Base-by-base conservation (phyloP, 2,329 filamentous ascomycete species). In the Trichothecium roseum region DNA sequence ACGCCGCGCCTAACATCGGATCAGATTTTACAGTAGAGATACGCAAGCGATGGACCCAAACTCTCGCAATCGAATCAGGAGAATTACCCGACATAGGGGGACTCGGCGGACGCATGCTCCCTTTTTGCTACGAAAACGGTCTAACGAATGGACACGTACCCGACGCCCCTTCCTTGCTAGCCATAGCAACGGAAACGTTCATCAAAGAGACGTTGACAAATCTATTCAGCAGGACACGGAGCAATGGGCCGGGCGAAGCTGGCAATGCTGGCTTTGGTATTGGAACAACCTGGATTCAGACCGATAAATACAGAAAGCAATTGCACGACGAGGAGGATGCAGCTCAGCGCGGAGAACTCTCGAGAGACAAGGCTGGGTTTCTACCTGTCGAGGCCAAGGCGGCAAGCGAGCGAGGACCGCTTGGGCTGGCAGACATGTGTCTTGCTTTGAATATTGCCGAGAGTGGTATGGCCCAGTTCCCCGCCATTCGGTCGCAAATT, bases 341-440 rank as follows among this genome's bases (percentile, higher is more conserved):
- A 1, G 78, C 74, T 18, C 70, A 77, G 28, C 69, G 76, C n/a
- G 86, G 87, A 4, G 83, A 88, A 46, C 55, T 93, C 2, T 65
- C 72, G 14, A 72, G 84, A 45, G 84, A 87, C 39, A 80, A 82
- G 40, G 80, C 74, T 32, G 87, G 87, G 2, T 59, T 94, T 18
- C 61, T 95, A 5, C 89, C 88, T 0, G 64, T 87, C 26, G 87
- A 95, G 56, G 75, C 83, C 3, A 86, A 83, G 52, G 80, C 81
- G 36, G 79, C 82, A 13, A 74, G 74, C 37, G 76, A 81, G 46
- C 69, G 86, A 28, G 73, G 78, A 5, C 76, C 84, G 1, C 59
- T 95, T 2, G 78, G 78, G 12, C 81, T 89, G 61, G 76, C 79
- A 14, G 89, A 95, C 54, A 58, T 95, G 32, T 72, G 82, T 27